phyloP scores from a whole-genome alignment of 2,329 filamentous ascomycete species.

The Emericellopsis cladophorae region DNA sequence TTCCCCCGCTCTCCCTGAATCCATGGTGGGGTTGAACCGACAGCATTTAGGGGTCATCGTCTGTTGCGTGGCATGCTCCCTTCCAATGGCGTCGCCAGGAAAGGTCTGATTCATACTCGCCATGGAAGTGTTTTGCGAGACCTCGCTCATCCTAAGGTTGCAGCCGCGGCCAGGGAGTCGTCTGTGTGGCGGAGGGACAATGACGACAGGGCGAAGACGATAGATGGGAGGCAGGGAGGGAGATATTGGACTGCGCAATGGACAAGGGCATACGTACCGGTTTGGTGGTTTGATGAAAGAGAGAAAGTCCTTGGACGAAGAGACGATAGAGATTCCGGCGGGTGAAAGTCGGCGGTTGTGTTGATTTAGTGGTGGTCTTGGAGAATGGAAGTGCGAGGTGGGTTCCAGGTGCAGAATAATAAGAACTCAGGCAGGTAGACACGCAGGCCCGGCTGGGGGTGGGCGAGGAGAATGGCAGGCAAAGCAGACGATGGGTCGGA shows the following conservation, averaged over 20 bases:
- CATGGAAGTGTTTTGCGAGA: not conserved
- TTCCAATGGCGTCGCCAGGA: too few species aligned
- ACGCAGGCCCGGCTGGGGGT: too few species aligned
- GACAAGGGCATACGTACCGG: too few species aligned
- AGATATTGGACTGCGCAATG: too few species aligned
- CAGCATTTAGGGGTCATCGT: not conserved
- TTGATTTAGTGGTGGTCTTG: constrained; percentile 1
- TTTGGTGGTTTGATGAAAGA: too few species aligned
- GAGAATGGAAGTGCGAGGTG: constrained; percentile 1
- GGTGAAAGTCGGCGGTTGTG: not conserved
- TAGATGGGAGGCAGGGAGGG: not conserved
- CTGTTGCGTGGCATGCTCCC: too few species aligned
- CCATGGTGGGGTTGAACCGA: constrained; percentile 3
- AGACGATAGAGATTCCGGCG: not conserved
- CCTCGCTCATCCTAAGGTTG: too few species aligned
- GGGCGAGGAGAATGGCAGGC: not conserved
- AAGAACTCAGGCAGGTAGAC: not conserved
- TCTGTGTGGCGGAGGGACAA: constrained; percentile 1
- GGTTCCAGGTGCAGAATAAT: constrained; percentile 1
- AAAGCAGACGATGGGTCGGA: not conserved
- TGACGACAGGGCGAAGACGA: constrained; percentile 1
- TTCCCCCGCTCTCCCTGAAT: constrained; percentile 3
- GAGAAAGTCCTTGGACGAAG: not conserved
- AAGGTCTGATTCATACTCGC: too few species aligned
- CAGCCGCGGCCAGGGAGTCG: not conserved